Base-by-base conservation (phyloP, 805 yeast genomes). In the Starmerella gropengiesseri region DNA sequence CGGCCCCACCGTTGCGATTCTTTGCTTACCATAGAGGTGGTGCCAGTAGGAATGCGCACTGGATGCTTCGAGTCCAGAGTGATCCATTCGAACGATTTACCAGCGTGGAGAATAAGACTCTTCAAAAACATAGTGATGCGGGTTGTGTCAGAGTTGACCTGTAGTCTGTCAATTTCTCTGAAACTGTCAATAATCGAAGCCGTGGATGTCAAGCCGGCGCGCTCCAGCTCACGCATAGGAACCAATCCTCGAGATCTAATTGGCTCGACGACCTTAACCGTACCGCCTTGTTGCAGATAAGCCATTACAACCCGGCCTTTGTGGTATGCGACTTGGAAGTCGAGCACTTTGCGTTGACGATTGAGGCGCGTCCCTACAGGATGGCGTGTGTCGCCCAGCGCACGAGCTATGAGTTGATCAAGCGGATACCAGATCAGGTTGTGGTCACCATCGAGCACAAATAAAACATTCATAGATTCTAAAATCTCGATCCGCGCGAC, bases 311-410 rank as follows among this genome's bases (percentile, higher is more conserved):
- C 73, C 48, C 74, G 67, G 59, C 74, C 76, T 45, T 76, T 69
- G 56, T 86, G 84, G 23, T 68, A 71, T 0, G 91, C 95, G 46
- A 81, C 64, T 7, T 37, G 17, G 61, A 82, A 86, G 49, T 71
- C 77, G 2, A 71, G 60, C 0, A 77, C 75, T 56, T 75, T 61
- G 58, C 62, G 37, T 28, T 51, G 50, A 26, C 52, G 52, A n/a
- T 60, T 59, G 11, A 64, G 45, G 16, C 58, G 69, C 54, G 75
- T 78, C 13, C 82, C 77, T 18, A 73, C 64, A 18, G 43, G 40
- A 13, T 42, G 25, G 1, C 46, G 40, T 5, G 29, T 27, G 25
- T 46, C 49, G 11, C 52, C 51, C 5, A 46, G 39, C 3, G 54
- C 58, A 2, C 53, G 51, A 30, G 55, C 55, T 37, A 80, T 57